phyloP scores from a whole-genome alignment of 345 rosid species.

The Hibiscus tridactylites region DNA sequence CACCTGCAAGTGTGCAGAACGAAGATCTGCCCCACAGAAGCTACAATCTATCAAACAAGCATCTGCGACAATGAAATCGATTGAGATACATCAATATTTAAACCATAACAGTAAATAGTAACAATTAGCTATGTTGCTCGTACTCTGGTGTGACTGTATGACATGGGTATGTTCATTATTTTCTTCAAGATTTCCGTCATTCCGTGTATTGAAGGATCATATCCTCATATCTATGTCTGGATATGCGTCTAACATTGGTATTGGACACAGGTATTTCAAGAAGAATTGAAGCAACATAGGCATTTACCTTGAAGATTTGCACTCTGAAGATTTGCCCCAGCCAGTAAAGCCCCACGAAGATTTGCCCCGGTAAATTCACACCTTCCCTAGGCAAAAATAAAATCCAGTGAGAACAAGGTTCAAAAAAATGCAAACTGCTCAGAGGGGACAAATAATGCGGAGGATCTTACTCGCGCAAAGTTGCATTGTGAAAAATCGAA shows the following conservation, averaged over 20 bases:
- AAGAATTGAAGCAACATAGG: background rate
- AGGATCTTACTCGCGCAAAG: constrained; percentile 75
- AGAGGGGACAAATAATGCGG: background rate
- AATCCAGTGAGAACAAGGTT: constrained; percentile 15
- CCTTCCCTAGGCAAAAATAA: constrained; percentile 54
- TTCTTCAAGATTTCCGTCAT: background rate
- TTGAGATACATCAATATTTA: background rate
- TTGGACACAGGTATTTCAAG: background rate
- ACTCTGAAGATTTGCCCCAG: constrained; percentile 91
- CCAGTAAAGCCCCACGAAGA: constrained; percentile 77
- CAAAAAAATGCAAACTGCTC: background rate
- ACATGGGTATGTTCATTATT: background rate
- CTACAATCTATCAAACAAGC: constrained; percentile 77
- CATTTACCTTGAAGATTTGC: constrained; percentile 78
- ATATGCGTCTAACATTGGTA: background rate
- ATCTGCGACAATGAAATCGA: constrained; percentile 42
- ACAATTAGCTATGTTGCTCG: background rate
- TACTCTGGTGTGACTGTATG: background rate
- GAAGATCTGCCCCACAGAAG: constrained; percentile 84
- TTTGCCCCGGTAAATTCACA: constrained; percentile 92
- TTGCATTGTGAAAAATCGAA: constrained; percentile 83
- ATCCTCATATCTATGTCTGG: background rate
- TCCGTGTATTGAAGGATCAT: background rate
- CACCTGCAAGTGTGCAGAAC: constrained; percentile 90
- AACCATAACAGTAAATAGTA: background rate